These are phyloP conservation scores for Sporothrix protearum DNA, from an alignment of 2,329 filamentous ascomycete genomes.

Conservation along the genomic window DNA sequence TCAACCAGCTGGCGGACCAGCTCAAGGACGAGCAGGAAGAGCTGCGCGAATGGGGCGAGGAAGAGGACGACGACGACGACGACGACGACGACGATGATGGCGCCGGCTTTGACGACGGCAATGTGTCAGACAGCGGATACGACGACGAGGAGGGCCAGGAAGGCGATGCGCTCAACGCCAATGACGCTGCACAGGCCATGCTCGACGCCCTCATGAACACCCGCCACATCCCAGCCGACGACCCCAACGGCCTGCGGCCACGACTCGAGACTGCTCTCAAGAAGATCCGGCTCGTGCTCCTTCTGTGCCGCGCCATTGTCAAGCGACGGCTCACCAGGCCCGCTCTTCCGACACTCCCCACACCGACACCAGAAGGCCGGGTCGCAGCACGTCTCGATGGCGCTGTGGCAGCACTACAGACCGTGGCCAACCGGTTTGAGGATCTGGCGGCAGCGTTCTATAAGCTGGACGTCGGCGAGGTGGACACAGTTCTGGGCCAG, in stretches of 20 bases:
- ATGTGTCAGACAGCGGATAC: conserved; percentile 26
- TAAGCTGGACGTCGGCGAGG: conserved; percentile 57
- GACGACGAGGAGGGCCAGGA: conserved; percentile 18
- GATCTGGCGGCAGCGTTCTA: conserved; percentile 72
- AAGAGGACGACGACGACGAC: conserved; percentile 56
- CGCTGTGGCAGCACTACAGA: conserved; percentile 53
- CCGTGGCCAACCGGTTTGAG: conserved; percentile 64
- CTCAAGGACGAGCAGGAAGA: conserved; percentile 81
- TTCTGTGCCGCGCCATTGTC: conserved; percentile 65
- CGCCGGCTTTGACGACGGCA: conserved; percentile 36
- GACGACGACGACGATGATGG: conserved; percentile 43
- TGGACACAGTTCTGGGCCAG: conserved; percentile 55
- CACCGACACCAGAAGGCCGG: conserved; percentile 27
- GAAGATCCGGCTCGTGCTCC: conserved; percentile 61
- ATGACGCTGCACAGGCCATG: conserved; percentile 50
- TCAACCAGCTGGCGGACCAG: conserved; percentile 68
- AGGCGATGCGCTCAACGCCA: conserved; percentile 31
- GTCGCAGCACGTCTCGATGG: conserved; percentile 51
- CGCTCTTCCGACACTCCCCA: conserved; percentile 48
- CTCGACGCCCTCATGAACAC: conserved; percentile 67
- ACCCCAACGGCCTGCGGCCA: conserved; percentile 61
- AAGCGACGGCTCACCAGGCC: conserved; percentile 64
- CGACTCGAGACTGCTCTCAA: conserved; percentile 62
- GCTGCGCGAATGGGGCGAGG: conserved; percentile 81
- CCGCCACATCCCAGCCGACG: conserved; percentile 59